These are phyloP conservation scores for Neophaeococcomyces mojaviensis DNA, from an alignment of 2,329 filamentous ascomycete genomes.

Conservation along the genomic window DNA sequence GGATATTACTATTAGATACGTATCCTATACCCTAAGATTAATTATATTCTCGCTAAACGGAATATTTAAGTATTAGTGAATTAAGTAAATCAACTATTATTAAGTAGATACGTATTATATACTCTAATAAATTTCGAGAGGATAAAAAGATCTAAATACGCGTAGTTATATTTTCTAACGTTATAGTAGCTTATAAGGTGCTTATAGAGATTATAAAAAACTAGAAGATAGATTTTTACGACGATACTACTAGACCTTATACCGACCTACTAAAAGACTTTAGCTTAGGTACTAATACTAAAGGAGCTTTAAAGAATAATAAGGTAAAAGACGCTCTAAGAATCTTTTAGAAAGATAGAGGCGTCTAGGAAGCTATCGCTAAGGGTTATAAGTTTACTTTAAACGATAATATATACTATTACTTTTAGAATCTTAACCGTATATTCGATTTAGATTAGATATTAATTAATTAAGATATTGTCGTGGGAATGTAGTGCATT, in stretches of 20 bases:
- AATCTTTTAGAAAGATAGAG: conserved; percentile 72
- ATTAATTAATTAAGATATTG: conserved; percentile 91
- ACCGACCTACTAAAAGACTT: conserved; percentile 71
- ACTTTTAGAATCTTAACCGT: conserved; percentile 66
- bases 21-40: conserved; percentile 13
- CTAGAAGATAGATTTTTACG: conserved; percentile 69
- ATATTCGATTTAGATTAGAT: conserved; percentile 72
- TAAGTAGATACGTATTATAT: conserved; percentile 98
- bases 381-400: conserved; percentile 96
- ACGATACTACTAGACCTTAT: conserved; percentile 70
- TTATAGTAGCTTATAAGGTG: conserved; percentile 84
- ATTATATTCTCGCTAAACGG: background rate
- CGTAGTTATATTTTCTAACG: conserved; percentile 90
- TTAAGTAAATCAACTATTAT: conserved; percentile 94
- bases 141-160: conserved; percentile 89
- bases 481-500: too few relatives aligned
- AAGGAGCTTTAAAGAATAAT: conserved; percentile 65
- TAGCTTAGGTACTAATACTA: conserved; percentile 66
- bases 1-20: conserved; percentile 84
- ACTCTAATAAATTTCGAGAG: conserved; percentile 83
- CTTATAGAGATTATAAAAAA: conserved; percentile 88
- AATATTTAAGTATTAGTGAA: conserved; percentile 71
- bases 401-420: conserved; percentile 94
- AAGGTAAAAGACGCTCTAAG: conserved; percentile 67
- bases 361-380: conserved; percentile 77